These are phyloP conservation scores for Aureobasidium zeae DNA, from an alignment of 2,329 filamentous ascomycete genomes.

Conservation along the genomic window DNA sequence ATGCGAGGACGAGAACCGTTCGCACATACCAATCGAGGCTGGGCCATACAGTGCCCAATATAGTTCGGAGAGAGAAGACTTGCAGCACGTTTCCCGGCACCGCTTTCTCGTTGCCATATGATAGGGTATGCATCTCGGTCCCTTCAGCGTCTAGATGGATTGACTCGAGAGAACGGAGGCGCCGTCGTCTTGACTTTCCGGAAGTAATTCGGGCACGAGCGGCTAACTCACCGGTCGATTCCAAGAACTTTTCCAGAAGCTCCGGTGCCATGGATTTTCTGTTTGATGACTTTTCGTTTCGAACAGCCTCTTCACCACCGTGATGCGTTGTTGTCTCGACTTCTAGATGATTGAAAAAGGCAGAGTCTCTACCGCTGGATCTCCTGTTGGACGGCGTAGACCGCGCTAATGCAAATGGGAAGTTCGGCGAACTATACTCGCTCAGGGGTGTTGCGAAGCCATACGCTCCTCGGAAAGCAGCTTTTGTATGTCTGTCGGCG, in stretches of 20 bases:
- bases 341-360: not conserved
- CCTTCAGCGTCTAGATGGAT: not conserved
- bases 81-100: not conserved
- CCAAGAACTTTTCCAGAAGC: conserved; percentile 20
- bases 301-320: not conserved
- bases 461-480: conserved; percentile 3
- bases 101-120: not conserved
- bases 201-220: conserved; percentile 15
- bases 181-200: conserved; percentile 6
- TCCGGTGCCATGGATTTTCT: conserved; percentile 9
- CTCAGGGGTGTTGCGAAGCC: conserved; percentile 1
- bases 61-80: conserved; percentile 35
- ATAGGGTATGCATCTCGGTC: conserved; percentile 1
- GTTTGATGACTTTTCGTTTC: not conserved
- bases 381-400: not conserved
- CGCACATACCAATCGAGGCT: conserved; percentile 46
- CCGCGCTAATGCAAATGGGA: not conserved
- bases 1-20: conserved; percentile 48
- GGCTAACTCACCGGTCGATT: conserved; percentile 19
- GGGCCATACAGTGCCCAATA: conserved; percentile 64
- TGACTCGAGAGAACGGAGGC: conserved; percentile 5
- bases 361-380: not conserved
- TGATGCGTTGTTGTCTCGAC: not conserved
- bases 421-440: conserved; percentile 2
- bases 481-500: conserved; percentile 8